Percentiles rank a stretch among this genome's conserved stretches.
Conservation (phyloP, 2,329 filamentous ascomycete genomes). For the Tothia fuscella region DNA sequence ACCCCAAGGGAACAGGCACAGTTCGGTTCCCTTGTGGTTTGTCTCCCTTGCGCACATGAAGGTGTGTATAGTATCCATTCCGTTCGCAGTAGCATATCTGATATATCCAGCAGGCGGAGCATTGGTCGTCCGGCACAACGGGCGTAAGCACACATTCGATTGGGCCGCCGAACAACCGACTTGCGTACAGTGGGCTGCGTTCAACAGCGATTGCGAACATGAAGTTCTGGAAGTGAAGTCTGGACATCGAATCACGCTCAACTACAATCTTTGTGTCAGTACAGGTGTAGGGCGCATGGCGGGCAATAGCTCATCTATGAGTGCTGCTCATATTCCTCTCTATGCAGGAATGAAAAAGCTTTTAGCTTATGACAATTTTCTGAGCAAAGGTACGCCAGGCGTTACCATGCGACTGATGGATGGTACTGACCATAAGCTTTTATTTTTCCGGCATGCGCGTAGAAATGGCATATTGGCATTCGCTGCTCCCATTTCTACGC, state of each 20-base stretch:
- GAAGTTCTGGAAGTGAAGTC: slow-evolving; percentile 37
- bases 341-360: slow-evolving; percentile 23
- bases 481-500: slow-evolving; percentile 30
- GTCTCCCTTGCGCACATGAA: slow-evolving; percentile 29
- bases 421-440: neutral
- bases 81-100: neutral
- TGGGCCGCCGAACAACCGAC: slow-evolving; percentile 22
- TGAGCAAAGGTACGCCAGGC: slow-evolving; percentile 22
- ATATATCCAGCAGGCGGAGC: slow-evolving; percentile 27
- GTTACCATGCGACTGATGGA: slow-evolving; percentile 1
- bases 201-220: slow-evolving; percentile 43
- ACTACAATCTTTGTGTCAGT: slow-evolving; percentile 44
- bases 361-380: slow-evolving; percentile 23
- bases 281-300: slow-evolving; percentile 23
- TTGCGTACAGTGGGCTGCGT: slow-evolving; percentile 37
- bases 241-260: slow-evolving; percentile 45
- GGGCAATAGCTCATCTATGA: slow-evolving; percentile 16
- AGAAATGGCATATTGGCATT: slow-evolving; percentile 25
- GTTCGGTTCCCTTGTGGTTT: slow-evolving; percentile 44
- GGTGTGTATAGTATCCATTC: slow-evolving; percentile 14
- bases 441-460: too few relatives aligned
- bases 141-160: slow-evolving; percentile 27
- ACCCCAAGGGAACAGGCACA: slow-evolving; percentile 38
- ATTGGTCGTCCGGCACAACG: slow-evolving; percentile 32
- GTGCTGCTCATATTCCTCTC: slow-evolving; percentile 25